A percentile compares a stretch with the other conserved stretches of the same genome.
Conservation (phyloP, 2,329 filamentous ascomycete species). For the Colletotrichum sp. region DNA sequence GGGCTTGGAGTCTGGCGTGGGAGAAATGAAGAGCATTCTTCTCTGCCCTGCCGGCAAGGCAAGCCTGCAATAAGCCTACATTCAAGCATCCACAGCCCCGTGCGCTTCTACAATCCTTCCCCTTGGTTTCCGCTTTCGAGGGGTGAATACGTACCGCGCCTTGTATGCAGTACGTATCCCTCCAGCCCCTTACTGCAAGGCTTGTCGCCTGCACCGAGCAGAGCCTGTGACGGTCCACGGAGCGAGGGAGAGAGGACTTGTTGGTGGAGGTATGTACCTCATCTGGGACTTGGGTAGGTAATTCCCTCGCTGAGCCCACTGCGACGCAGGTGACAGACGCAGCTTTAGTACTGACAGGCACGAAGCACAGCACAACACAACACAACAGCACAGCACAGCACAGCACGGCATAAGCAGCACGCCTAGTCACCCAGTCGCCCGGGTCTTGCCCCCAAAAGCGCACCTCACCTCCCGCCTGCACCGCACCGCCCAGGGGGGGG, state of each 20-base stretch:
- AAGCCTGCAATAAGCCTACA: background rate
- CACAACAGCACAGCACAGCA: background rate
- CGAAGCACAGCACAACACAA: background rate
- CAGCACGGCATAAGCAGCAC: background rate
- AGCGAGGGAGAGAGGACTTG: background rate
- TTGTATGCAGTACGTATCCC: background rate
- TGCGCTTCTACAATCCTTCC: conserved; percentile 1
- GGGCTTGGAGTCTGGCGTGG: background rate
- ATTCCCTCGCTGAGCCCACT: background rate
- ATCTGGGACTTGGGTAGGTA: background rate
- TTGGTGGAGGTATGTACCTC: background rate
- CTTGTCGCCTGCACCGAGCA: background rate
- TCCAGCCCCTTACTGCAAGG: background rate
- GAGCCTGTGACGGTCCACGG: background rate
- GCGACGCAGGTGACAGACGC: background rate
- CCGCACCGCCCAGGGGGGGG: background rate
- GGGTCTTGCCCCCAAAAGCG: background rate
- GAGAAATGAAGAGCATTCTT: background rate
- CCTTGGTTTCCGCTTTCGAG: conserved; percentile 8
- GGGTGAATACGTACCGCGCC: background rate
- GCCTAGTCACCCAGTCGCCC: background rate
- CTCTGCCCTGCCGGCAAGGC: background rate
- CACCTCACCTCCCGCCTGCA: background rate
- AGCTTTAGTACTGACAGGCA: background rate
- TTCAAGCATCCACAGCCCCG: background rate